Percentiles rank a stretch among this genome's conserved stretches.
Evolutionary conservation across 2,329 filamentous ascomycete species (phyloP).

Genomic region (Dendryphion nanum): DNA sequence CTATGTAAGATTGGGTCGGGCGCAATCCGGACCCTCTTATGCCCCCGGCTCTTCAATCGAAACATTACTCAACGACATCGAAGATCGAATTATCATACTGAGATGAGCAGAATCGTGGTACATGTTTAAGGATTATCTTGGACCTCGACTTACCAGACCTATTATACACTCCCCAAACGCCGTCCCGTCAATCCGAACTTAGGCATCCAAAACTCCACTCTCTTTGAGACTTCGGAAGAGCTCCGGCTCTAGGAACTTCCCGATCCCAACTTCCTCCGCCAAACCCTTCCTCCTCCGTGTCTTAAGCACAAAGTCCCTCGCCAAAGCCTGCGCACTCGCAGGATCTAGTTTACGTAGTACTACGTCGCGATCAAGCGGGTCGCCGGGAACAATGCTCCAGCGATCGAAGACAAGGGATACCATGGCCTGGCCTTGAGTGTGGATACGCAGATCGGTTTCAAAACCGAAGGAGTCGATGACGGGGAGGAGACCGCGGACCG

Average conservation of each 20-base stretch:
- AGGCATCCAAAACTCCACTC: conserved; percentile 76
- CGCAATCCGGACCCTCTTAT: no score
- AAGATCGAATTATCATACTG: no score
- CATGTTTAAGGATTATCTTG: no score
- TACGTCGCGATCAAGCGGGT: conserved; percentile 86
- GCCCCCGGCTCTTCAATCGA: no score
- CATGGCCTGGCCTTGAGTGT: conserved; percentile 89
- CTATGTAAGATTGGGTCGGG: no score
- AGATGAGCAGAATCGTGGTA: no score
- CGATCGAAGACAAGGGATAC: conserved; percentile 91
- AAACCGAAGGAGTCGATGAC: conserved; percentile 98
- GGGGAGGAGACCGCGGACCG: conserved; percentile 84
- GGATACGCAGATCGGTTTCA: conserved; percentile 93
- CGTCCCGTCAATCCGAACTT: neutral
- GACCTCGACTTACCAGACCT: no score
- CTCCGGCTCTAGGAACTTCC: conserved; percentile 94
- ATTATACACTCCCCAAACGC: no score
- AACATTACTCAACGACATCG: no score
- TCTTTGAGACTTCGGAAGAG: conserved; percentile 86
- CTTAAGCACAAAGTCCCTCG: conserved; percentile 95
- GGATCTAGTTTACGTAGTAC: conserved; percentile 82
- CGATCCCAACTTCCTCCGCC: conserved; percentile 91
- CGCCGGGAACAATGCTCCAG: conserved; percentile 94
- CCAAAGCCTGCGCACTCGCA: conserved; percentile 82
- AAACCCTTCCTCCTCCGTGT: conserved; percentile 89